Conservation (phyloP, 352 stramenopile genomes). For the Globisporangium emineosum region DNA sequence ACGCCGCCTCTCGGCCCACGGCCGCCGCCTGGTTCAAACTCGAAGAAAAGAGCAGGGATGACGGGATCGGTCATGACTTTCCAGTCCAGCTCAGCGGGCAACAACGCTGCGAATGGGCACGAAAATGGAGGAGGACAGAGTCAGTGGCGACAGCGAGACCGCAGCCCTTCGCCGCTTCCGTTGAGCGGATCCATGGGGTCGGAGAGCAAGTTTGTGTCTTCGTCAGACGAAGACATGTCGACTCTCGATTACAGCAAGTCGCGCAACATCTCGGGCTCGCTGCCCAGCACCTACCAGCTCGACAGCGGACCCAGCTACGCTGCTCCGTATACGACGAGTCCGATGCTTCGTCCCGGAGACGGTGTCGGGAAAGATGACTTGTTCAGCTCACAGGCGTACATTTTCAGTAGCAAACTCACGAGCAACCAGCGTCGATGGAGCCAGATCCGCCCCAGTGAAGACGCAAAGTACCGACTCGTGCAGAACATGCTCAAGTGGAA, state of each 20-base stretch:
- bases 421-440: constrained; percentile 96
- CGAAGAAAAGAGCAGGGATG: constrained; percentile 36
- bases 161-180: constrained; percentile 38
- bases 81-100: constrained; percentile 35
- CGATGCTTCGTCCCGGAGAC: constrained; percentile 48
- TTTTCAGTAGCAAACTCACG: constrained; percentile 79
- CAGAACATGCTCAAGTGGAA: constrained; percentile 96
- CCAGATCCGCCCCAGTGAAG: constrained; percentile 86
- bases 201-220: constrained; percentile 34
- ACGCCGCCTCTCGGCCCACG: constrained; percentile 47
- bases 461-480: constrained; percentile 51
- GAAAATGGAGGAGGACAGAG: constrained; percentile 31
- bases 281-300: constrained; percentile 60
- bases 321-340: constrained; percentile 47
- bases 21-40: constrained; percentile 31
- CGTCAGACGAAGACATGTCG: constrained; percentile 30
- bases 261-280: constrained; percentile 48
- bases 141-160: constrained; percentile 43
- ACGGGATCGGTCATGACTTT: constrained; percentile 26
- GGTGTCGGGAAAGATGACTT: constrained; percentile 56
- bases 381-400: constrained; percentile 72
- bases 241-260: constrained; percentile 21
- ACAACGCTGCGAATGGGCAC: constrained; percentile 8
- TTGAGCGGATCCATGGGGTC: constrained; percentile 32
- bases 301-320: constrained; percentile 39